These are phyloP conservation scores for Fusarium falciforme DNA, from an alignment of 2,329 filamentous ascomycete species.

Conservation along the genomic window DNA sequence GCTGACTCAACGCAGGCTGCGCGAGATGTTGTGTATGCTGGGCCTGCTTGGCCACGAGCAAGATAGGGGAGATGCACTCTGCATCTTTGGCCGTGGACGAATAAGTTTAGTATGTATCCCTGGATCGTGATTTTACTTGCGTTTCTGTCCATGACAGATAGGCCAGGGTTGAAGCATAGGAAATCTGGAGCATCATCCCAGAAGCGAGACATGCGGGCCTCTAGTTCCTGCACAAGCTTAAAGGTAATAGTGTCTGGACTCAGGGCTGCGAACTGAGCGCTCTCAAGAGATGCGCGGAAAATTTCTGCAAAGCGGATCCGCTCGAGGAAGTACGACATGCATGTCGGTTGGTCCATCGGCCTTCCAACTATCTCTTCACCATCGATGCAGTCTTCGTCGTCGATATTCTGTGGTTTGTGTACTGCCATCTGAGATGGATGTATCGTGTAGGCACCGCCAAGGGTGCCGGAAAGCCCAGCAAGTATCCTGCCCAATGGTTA, in stretches of 20 bases:
- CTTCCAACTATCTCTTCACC: slow-evolving; percentile 40
- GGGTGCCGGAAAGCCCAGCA: slow-evolving; percentile 46
- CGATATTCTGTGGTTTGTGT: slow-evolving; percentile 48
- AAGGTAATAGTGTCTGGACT: slow-evolving; percentile 45
- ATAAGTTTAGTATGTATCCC: slow-evolving; percentile 44
- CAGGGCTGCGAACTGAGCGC: slow-evolving; percentile 32
- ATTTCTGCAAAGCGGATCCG: slow-evolving; percentile 51
- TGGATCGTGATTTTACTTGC: slow-evolving; percentile 34
- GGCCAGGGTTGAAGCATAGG: slow-evolving; percentile 33
- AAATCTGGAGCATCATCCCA: slow-evolving; percentile 40
- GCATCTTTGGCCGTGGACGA: slow-evolving; percentile 45
- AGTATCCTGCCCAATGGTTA: slow-evolving; percentile 45
- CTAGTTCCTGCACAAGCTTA: slow-evolving; percentile 45
- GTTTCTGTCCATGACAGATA: slow-evolving; percentile 6
- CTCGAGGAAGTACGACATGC: slow-evolving; percentile 49
- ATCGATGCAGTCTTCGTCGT: slow-evolving; percentile 49
- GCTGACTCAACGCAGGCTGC: slow-evolving; percentile 40
- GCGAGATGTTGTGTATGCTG: slow-evolving; percentile 42
- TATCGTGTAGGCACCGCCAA: slow-evolving; percentile 47
- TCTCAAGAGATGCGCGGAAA: slow-evolving; percentile 48
- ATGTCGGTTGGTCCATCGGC: slow-evolving; percentile 40
- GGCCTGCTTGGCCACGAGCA: slow-evolving; percentile 35
- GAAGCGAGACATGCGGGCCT: slow-evolving; percentile 39
- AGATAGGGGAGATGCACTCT: slow-evolving; percentile 47
- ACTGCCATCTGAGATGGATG: slow-evolving; percentile 52